These are phyloP conservation scores for Debaryomycetaceae sp. DNA, from an alignment of 1,139 yeast species.

Conservation along the genomic window DNA sequence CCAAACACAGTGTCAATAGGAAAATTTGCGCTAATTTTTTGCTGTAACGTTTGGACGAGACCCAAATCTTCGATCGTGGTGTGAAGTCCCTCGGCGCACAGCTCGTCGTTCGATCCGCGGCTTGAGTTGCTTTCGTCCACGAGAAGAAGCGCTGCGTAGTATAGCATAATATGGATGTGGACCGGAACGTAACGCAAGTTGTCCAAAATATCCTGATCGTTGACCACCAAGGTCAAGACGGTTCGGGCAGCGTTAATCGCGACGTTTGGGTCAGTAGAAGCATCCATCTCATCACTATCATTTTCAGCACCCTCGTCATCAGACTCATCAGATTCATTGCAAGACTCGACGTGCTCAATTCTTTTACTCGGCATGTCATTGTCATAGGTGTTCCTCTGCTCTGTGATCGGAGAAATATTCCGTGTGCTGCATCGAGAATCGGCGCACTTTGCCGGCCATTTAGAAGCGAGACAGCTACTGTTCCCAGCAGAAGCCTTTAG, in stretches of 20 bases:
- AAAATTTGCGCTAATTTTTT: slow-evolving; percentile 30
- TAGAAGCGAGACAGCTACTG: neutral
- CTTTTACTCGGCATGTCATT: neutral
- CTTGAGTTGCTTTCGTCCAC: slow-evolving; percentile 15
- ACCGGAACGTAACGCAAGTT: slow-evolving; percentile 58
- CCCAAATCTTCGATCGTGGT: slow-evolving; percentile 12
- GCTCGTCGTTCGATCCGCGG: neutral
- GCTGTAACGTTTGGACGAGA: slow-evolving; percentile 29
- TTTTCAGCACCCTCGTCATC: slow-evolving; percentile 5
- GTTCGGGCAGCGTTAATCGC: slow-evolving; percentile 58
- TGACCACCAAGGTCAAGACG: slow-evolving; percentile 46
- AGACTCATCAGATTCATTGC: slow-evolving; percentile 4
- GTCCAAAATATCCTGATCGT: slow-evolving; percentile 46
- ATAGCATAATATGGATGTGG: slow-evolving; percentile 61
- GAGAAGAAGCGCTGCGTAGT: slow-evolving; percentile 52
- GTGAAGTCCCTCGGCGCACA: neutral
- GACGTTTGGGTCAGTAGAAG: slow-evolving; percentile 29
- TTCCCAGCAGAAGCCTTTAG: slow-evolving; percentile 24
- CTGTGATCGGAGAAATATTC: neutral
- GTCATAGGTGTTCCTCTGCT: neutral
- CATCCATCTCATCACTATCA: slow-evolving; percentile 25
- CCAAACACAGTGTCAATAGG: slow-evolving; percentile 50
- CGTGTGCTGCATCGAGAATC: neutral
- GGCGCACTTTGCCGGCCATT: neutral
- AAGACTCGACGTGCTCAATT: slow-evolving; percentile 13